These are phyloP conservation scores for Penicillium griseofulvum DNA, from an alignment of 2,329 filamentous ascomycete genomes.

Conservation along the genomic window DNA sequence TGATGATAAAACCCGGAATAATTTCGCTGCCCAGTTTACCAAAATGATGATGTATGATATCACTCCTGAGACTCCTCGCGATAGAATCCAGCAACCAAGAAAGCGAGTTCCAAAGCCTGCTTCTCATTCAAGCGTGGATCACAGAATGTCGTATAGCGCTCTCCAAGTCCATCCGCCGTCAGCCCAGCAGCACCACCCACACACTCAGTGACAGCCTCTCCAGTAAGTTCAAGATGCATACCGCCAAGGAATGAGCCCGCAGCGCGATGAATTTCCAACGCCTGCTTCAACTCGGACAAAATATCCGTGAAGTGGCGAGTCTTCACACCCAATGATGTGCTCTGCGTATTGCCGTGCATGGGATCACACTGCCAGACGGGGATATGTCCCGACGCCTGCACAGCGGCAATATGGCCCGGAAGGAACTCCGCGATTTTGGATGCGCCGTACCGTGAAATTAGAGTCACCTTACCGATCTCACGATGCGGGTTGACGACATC, in stretches of 20 bases:
- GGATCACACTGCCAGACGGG: slow-evolving; percentile 99
- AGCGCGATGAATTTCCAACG: slow-evolving; percentile 78
- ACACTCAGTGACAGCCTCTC: slow-evolving; percentile 95
- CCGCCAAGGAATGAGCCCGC: slow-evolving; percentile 85
- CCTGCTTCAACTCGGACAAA: slow-evolving; percentile 78
- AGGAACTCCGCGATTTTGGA: slow-evolving; percentile 71
- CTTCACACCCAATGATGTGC: slow-evolving; percentile 76
- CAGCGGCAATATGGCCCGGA: slow-evolving; percentile 81
- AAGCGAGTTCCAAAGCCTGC: slow-evolving; percentile 91
- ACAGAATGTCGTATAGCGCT: slow-evolving; percentile 94
- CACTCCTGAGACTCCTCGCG: slow-evolving; percentile 44
- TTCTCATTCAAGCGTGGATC: slow-evolving; percentile 96
- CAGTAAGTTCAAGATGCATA: slow-evolving; percentile 91
- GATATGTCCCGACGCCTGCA: slow-evolving; percentile 70
- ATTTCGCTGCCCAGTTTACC: background rate
- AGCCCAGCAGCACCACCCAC: slow-evolving; percentile 84
- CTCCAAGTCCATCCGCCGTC: slow-evolving; percentile 80
- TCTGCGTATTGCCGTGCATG: slow-evolving; percentile 82
- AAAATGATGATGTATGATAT: background rate
- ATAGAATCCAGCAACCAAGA: slow-evolving; percentile 84
- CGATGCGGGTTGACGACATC: slow-evolving; percentile 78
- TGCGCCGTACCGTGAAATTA: slow-evolving; percentile 94
- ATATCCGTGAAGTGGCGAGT: slow-evolving; percentile 90
- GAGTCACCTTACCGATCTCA: slow-evolving; percentile 87
- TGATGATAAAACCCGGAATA: background rate